Evolutionary conservation across 768 basidiomycete species (phyloP).

Genomic region (Glaciozyma antarctica): DNA sequence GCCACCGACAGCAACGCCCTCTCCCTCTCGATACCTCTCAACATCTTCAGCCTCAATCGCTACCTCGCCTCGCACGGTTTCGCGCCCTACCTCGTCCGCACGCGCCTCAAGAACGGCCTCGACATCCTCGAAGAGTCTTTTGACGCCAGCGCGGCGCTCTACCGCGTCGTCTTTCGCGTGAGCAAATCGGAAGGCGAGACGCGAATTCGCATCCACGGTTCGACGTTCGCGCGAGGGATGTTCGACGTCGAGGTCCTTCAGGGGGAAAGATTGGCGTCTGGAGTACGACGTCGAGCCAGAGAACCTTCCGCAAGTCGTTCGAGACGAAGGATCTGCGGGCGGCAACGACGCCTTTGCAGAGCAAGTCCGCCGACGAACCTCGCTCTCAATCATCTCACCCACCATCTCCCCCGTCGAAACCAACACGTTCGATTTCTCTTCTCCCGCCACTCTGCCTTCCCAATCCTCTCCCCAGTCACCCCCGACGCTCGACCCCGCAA

Average conservation of each 20-base stretch:
- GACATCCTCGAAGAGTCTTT: constrained; percentile 12
- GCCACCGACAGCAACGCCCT: constrained; percentile 16
- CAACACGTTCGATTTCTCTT: too few species aligned
- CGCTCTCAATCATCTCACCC: too few species aligned
- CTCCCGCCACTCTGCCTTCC: too few species aligned
- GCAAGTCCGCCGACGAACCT: too few species aligned
- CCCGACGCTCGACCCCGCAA: background rate
- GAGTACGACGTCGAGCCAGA: constrained; percentile 37
- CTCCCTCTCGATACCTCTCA: constrained; percentile 23
- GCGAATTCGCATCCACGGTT: constrained; percentile 14
- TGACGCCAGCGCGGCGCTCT: constrained; percentile 3
- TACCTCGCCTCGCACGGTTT: constrained; percentile 24
- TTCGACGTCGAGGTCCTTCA: background rate
- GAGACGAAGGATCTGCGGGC: too few species aligned
- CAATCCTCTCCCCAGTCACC: too few species aligned
- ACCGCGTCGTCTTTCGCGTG: constrained; percentile 7
- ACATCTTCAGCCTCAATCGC: constrained; percentile 15
- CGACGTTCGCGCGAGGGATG: background rate
- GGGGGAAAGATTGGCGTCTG: background rate
- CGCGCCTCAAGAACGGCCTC: background rate
- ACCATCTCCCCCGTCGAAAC: too few species aligned
- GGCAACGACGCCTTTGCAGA: too few species aligned
- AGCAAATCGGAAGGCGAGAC: background rate
- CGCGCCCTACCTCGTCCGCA: constrained; percentile 14
- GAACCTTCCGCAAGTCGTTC: constrained; percentile 4